Evolutionary conservation across 2,329 filamentous ascomycete genomes (phyloP), one percentile per base, ranked within the genome.

Genomic region (Cladosporium sphaerospermum): DNA sequence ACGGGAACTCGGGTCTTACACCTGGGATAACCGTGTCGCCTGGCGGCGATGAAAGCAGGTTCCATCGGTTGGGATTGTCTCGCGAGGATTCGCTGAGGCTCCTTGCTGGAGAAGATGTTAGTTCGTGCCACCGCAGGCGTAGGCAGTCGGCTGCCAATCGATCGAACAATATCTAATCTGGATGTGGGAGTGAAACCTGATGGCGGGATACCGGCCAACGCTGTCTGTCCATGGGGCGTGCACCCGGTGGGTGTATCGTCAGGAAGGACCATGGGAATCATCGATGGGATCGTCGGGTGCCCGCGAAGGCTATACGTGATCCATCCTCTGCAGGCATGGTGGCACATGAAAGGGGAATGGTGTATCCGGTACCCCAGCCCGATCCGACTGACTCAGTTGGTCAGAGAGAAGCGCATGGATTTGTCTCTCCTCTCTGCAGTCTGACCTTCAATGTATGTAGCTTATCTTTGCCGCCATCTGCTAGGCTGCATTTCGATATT

Each of bases 381-480:
- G 34, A 47, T 47, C 33, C 34, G 32, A 46, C 32, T 46, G n/a
- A 9, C 32, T 46, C 33, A 33, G 28, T 32, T 4, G 42, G 42
- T 16, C 23, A 32, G 42, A 33, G 42, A 8, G 11, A 33, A 32
- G 13, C 16, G 19, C 42, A 45, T 45, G 42, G 28, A 45, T 33
- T 45, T 33, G 42, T 31, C 42, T 33, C 28, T 45, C 16, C 19
- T 33, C 42, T 45, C 42, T 45, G 42, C 42, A 45, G 28, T 45
- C 42, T 45, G 42, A 45, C 42, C 42, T 45, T 45, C 42, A 31
- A 33, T 45, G 42, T 45, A 45, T 33, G 42, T 45, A 45, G 42
- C 42, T 45, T 45, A 23, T n/a, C 33, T 14, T 33, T 11, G 28
- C 33, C 11, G 16, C 23, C 42, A 13, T 32, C 19, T 33, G 42